Evolutionary conservation across 2,329 filamentous ascomycete species (phyloP).

Genomic region (Phialophora expanda): DNA sequence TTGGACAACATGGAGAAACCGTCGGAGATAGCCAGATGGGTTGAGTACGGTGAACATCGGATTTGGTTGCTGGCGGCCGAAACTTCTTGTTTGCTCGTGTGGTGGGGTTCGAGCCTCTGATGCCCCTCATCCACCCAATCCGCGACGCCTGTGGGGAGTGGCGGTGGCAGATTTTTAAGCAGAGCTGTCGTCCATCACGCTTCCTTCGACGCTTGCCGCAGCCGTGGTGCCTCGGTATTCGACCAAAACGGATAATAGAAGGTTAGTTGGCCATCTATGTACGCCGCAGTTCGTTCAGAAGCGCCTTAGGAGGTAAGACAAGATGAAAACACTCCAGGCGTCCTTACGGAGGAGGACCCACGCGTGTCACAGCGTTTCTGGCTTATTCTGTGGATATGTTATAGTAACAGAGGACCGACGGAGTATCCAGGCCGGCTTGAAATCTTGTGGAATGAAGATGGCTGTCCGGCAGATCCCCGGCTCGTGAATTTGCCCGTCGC

Average conservation of each 20-base stretch:
- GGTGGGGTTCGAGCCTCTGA: background rate
- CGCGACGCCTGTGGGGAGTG: background rate
- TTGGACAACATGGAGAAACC: constrained; percentile 16
- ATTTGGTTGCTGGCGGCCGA: background rate
- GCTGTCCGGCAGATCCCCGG: background rate
- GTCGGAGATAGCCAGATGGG: constrained; percentile 8
- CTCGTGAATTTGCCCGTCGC: background rate
- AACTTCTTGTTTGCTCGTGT: background rate
- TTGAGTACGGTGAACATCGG: background rate
- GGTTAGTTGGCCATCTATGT: background rate
- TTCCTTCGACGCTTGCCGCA: background rate
- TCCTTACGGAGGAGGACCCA: background rate
- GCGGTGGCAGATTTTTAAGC: background rate
- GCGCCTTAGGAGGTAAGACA: background rate
- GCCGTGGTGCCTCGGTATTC: background rate
- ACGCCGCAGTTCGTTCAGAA: background rate
- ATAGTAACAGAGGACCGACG: too few relatives aligned
- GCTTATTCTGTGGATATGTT: background rate
- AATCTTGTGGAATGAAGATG: background rate
- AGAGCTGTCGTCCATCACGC: background rate
- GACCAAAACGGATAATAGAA: background rate
- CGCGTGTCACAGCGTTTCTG: background rate
- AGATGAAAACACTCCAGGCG: background rate
- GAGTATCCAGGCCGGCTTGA: background rate
- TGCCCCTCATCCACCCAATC: background rate